These are phyloP conservation scores for Diaporthe amygdali DNA, from an alignment of 2,329 filamentous ascomycete species.

Conservation along the genomic window DNA sequence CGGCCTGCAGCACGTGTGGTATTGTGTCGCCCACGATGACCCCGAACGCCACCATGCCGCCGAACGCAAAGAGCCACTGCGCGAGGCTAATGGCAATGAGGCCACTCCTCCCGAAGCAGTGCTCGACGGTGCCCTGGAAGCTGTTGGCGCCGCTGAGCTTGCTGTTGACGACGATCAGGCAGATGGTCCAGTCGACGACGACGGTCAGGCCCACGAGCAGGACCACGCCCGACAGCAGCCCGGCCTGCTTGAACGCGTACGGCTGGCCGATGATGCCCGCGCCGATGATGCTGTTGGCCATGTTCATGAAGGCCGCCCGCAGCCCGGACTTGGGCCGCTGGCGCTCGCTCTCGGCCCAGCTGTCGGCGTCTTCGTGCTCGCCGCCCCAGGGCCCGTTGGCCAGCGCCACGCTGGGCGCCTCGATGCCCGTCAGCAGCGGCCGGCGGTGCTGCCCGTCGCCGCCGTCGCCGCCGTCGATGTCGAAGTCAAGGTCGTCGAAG, in stretches of 20 bases:
- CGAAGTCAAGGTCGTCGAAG: conserved; percentile 37
- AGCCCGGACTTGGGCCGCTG: conserved; percentile 82
- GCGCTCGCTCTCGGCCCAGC: conserved; percentile 60
- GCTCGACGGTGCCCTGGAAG: conserved; percentile 94
- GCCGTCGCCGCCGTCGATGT: conserved; percentile 38
- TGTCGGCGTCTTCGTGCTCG: conserved; percentile 43
- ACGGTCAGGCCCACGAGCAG: conserved; percentile 81
- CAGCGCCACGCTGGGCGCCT: conserved; percentile 77
- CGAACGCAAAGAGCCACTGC: conserved; percentile 98
- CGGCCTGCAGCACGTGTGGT: conserved; percentile 81
- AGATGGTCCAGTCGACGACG: conserved; percentile 95
- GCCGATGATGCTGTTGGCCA: conserved; percentile 97
- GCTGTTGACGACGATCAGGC: conserved; percentile 95
- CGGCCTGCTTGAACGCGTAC: conserved; percentile 94
- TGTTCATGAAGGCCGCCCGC: conserved; percentile 96
- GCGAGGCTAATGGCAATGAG: conserved; percentile 87
- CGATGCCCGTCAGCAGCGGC: conserved; percentile 81
- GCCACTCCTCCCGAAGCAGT: conserved; percentile 89
- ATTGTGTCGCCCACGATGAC: conserved; percentile 98
- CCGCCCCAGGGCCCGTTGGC: conserved; percentile 57
- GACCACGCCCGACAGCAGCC: conserved; percentile 78
- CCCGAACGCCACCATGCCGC: conserved; percentile 97
- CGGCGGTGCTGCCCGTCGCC: conserved; percentile 61
- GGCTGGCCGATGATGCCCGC: conserved; percentile 83
- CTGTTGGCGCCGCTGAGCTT: conserved; percentile 93